Conservation (phyloP, 2,329 filamentous ascomycete species). For the Dactylonectria estremocensis region DNA sequence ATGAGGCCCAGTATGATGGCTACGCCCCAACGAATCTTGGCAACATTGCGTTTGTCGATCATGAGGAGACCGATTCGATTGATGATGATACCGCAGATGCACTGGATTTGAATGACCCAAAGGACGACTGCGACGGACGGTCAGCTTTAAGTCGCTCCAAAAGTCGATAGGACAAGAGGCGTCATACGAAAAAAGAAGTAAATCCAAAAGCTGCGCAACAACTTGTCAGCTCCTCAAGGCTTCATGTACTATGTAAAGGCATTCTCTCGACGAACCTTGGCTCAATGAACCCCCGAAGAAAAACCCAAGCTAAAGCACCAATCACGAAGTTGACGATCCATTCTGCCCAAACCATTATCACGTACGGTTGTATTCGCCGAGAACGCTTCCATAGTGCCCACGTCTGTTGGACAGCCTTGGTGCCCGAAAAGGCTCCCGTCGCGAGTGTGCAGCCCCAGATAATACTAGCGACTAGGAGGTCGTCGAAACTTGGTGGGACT, state of each 20-base stretch:
- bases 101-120: constrained; percentile 52
- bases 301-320: constrained; percentile 13
- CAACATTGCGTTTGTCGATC: too few relatives aligned
- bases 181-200: constrained; percentile 14
- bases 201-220: constrained; percentile 36
- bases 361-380: constrained; percentile 1
- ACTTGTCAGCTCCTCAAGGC: too few relatives aligned
- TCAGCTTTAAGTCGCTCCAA: too few relatives aligned
- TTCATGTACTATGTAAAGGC: too few relatives aligned
- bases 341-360: constrained; percentile 12
- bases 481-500: neutral
- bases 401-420: constrained; percentile 13
- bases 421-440: neutral
- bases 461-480: constrained; percentile 14
- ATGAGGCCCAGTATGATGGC: too few relatives aligned
- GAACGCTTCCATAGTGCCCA: neutral
- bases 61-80: too few relatives aligned
- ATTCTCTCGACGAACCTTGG: constrained; percentile 36
- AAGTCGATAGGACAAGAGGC: too few relatives aligned
- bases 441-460: constrained; percentile 16
- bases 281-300: constrained; percentile 10
- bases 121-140: constrained; percentile 5
- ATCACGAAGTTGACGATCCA: constrained; percentile 9
- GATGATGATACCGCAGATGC: constrained; percentile 54
- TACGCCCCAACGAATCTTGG: too few relatives aligned